Evolutionary conservation across 495 filamentous ascomycete species (phyloP), one percentile per base, ranked within the genome.

Genomic region (Xylaria castorea): DNA sequence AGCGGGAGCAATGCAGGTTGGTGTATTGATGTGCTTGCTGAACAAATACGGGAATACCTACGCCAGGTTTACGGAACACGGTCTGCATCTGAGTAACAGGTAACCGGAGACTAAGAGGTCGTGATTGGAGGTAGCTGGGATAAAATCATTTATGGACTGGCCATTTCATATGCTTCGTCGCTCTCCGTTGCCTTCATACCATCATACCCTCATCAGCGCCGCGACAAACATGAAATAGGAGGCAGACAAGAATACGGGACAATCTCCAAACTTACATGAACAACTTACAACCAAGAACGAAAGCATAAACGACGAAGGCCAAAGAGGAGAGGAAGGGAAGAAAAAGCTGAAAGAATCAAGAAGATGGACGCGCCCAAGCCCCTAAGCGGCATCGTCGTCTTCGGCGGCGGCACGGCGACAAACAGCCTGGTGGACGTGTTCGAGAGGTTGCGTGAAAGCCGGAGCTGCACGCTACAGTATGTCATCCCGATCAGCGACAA

Each of bases 401-500:
- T 97, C 80, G 94, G 93, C 6, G 93, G 93, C 75, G 95, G 95
- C 50, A 97, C 93, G 57, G 95, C 95, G 38, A 94, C 95, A 1
- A 98, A 98, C 77, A 97, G 90, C 75, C 87, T 98, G 3, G 95
- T 98, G 16, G 95, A 97, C 79, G 93, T 97, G 16, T 97, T 98
- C 80, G 89, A 89, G 74, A 85, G 85, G 32, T 86, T 98, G 7
- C 86, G 90, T n/a, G 85, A 91, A 72, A 91, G 89, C 79, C 92
- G 91, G 66, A 81, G 87, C 46, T 92, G 92, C 71, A 84, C 85
- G 30, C 85, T 97, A 57, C 93, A 87, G 79, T 95, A 97, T 76
- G 88, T 97, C 70, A 97, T 98, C 66, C 95, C 95, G 20, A 97
- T 98, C 76, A 94, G 91, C 74, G 95, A 98, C 81, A 98, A 98